Evolutionary conservation across 805 yeast species (phyloP).

Genomic region (Torulaspora quercuum): DNA sequence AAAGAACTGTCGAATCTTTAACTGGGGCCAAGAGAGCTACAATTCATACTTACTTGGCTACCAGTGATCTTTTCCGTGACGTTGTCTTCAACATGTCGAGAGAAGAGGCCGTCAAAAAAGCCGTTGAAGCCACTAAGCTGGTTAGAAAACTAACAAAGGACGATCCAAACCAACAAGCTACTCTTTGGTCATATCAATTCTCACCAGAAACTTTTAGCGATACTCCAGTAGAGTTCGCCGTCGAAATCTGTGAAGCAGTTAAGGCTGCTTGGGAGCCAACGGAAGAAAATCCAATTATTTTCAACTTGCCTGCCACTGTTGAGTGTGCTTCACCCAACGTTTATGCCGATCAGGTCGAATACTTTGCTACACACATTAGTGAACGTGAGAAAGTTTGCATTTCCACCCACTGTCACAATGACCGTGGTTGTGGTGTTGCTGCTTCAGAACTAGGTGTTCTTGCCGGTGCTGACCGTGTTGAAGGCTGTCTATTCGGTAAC

Average conservation of each 20-base stretch:
- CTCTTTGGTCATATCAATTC: slow-evolving; percentile 69
- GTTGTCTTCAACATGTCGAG: slow-evolving; percentile 70
- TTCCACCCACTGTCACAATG: slow-evolving; percentile 74
- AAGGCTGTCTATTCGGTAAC: slow-evolving; percentile 78
- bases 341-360: slow-evolving; percentile 79
- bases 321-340: slow-evolving; percentile 73
- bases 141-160: slow-evolving; percentile 71
- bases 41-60: slow-evolving; percentile 70
- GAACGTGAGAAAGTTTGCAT: slow-evolving; percentile 70
- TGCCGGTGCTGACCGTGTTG: slow-evolving; percentile 86
- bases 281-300: slow-evolving; percentile 67
- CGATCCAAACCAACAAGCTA: slow-evolving; percentile 60
- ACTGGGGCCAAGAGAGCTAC: slow-evolving; percentile 71
- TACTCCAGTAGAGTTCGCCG: slow-evolving; percentile 68
- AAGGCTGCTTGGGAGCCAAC: slow-evolving; percentile 77
- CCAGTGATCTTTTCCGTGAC: slow-evolving; percentile 70
- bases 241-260: slow-evolving; percentile 76
- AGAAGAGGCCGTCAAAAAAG: slow-evolving; percentile 63
- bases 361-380: slow-evolving; percentile 60
- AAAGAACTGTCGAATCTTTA: slow-evolving; percentile 69
- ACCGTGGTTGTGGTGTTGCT: slow-evolving; percentile 81
- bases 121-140: slow-evolving; percentile 65
- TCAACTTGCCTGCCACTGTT: slow-evolving; percentile 78
- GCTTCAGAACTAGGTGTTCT: slow-evolving; percentile 72
- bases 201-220: slow-evolving; percentile 78